Percentiles rank a stretch among this genome's conserved stretches.
Conservation (phyloP, 2,329 filamentous ascomycete species). For the Cladosporium sp. region DNA sequence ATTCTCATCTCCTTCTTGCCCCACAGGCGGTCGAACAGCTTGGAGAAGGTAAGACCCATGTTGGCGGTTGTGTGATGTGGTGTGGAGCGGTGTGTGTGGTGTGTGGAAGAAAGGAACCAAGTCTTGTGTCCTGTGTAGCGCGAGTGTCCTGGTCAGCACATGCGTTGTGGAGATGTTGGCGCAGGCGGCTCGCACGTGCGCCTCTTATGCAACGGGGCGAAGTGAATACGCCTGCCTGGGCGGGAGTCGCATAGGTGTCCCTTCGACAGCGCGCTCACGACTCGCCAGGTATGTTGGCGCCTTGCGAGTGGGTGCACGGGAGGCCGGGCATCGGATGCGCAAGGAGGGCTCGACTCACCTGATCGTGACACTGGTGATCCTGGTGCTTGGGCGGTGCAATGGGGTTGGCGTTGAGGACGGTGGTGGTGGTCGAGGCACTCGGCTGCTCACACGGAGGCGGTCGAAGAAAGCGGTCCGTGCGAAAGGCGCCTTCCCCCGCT, state of each 20-base stretch:
- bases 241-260: constrained; percentile 14
- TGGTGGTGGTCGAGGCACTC: constrained; percentile 7
- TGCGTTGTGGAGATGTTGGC: not conserved
- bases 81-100: constrained; percentile 3
- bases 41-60: constrained; percentile 92
- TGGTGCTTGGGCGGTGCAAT: not conserved
- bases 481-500: not conserved
- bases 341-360: not conserved
- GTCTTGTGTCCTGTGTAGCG: constrained; percentile 8
- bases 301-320: not conserved
- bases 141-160: constrained; percentile 2
- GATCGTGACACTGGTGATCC: constrained; percentile 6
- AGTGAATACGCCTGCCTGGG: constrained; percentile 12
- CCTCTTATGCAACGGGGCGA: not conserved
- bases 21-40: constrained; percentile 98
- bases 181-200: not conserved
- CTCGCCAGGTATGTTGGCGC: not conserved
- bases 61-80: constrained; percentile 46
- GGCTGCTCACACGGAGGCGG: not conserved
- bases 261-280: constrained; percentile 9
- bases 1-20: constrained; percentile 99
- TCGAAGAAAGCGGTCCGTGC: not conserved
- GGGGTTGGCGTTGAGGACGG: constrained; percentile 6
- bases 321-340: not conserved
- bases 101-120: constrained; percentile 8